Conservation (phyloP, 176 grass and related monocot genomes). For the Carex scoparia region DNA sequence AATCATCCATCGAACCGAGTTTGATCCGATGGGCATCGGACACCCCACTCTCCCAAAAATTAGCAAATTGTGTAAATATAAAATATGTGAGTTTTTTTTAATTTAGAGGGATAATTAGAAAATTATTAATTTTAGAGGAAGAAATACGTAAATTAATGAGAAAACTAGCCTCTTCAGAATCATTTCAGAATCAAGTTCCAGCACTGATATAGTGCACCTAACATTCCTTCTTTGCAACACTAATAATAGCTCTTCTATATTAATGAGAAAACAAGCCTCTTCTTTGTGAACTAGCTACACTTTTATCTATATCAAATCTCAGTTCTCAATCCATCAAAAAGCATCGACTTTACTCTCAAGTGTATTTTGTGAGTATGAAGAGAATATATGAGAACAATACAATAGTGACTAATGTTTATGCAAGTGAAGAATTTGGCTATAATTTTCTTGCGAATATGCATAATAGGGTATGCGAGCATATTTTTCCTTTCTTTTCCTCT, state of each 20-base stretch:
- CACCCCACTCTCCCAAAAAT: too few relatives aligned
- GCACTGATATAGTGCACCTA: neutral
- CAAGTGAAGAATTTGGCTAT: constrained; percentile 31
- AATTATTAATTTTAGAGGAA: too few relatives aligned
- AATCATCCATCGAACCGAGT: too few relatives aligned
- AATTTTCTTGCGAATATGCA: constrained; percentile 10
- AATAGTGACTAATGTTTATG: constrained; percentile 35
- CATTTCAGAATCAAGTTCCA: constrained; percentile 19
- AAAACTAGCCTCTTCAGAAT: neutral
- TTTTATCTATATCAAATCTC: constrained; percentile 20
- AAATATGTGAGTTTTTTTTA: too few relatives aligned
- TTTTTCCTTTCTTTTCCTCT: neutral
- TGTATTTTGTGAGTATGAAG: constrained; percentile 36
- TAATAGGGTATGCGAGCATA: constrained; percentile 36
- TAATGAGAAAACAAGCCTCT: neutral
- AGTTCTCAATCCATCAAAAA: constrained; percentile 21
- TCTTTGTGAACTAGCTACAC: constrained; percentile 34
- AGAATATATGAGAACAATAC: constrained; percentile 43
- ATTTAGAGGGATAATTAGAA: too few relatives aligned
- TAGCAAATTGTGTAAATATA: too few relatives aligned
- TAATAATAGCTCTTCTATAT: neutral
- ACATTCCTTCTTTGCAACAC: constrained; percentile 6
- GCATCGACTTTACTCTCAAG: constrained; percentile 36
- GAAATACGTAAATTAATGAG: too few relatives aligned
- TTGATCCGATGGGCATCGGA: too few relatives aligned